Evolutionary conservation across 768 basidiomycete genomes (phyloP), one percentile per base, ranked within the genome.

Genomic region (Panus rudis): DNA sequence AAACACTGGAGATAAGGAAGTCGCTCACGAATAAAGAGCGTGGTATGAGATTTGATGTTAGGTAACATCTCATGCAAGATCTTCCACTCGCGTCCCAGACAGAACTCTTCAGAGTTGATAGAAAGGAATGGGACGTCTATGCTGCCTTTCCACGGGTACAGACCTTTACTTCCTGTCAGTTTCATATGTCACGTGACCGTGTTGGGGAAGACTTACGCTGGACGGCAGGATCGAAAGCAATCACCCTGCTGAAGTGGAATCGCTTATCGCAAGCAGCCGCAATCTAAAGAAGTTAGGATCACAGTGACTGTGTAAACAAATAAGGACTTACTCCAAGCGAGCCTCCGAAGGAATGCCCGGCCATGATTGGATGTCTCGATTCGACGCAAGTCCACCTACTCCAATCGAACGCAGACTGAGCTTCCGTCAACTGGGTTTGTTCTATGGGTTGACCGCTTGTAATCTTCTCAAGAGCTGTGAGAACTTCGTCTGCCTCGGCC

Each of bases 81-180:
- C 6, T 41, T 21, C 48, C 65, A 71, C 42, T 71, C 60, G 3
- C 46, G 45, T 50, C 65, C 66, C 6, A 57, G 51, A 2, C 64
- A 62, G 49, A 67, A 69, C 27, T 69, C 69, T 17, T 66, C 62
- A 2, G 66, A 67, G 47, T 69, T 68, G 54, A 72, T 56, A 10
- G 65, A 63, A n/a, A 70, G 59, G 8, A 67, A 50, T 1, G 66
- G 67, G 11, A 57, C 55, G 28, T 57, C 53, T 10, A 59, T 49
- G 14, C 40, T 38, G 30, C 45, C 51, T n/a, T 38, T 48, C 56
- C 59, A 59, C 11, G 62, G 58, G 7, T 50, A 48, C 16, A 62
- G 41, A 7, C 62, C 65, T 61, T 23, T 34, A 31, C 10, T 46
- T 30, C 10, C 28, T 10, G 16, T 7, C 56, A 38, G 54, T 50